phyloP scores from a whole-genome alignment of 441 rosid species.

The Brassica balearica region DNA sequence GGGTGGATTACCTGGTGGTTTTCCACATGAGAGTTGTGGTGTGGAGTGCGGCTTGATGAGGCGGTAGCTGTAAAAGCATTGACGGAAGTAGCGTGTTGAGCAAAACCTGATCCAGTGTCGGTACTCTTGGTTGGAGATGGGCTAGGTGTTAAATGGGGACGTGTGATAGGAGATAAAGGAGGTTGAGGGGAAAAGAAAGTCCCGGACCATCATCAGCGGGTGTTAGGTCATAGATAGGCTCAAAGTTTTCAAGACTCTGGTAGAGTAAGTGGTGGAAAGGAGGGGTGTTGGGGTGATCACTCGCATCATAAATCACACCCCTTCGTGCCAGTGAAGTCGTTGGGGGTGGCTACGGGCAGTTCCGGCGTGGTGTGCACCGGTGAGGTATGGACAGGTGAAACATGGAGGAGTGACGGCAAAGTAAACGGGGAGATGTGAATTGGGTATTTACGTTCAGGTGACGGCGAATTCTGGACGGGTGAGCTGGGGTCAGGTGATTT shows the following conservation, averaged over 20 bases:
- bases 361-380: too few relatives aligned
- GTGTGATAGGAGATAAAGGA: background rate
- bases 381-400: too few relatives aligned
- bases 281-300: background rate
- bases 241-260: background rate
- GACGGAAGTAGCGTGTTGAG: background rate
- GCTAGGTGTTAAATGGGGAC: background rate
- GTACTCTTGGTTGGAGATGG: background rate
- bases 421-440: too few relatives aligned
- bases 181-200: background rate
- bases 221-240: background rate
- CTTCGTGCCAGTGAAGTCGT: too few relatives aligned
- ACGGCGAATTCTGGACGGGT: too few relatives aligned
- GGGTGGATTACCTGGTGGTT: background rate
- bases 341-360: too few relatives aligned
- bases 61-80: background rate
- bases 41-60: background rate
- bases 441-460: too few relatives aligned
- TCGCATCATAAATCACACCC: background rate
- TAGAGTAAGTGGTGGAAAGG: background rate
- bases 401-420: too few relatives aligned
- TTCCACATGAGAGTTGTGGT: background rate
- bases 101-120: background rate
- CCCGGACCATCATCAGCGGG: background rate
- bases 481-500: background rate